These are phyloP conservation scores for Omphalotus guepiniiformis DNA, from an alignment of 768 basidiomycete species.

Conservation along the genomic window DNA sequence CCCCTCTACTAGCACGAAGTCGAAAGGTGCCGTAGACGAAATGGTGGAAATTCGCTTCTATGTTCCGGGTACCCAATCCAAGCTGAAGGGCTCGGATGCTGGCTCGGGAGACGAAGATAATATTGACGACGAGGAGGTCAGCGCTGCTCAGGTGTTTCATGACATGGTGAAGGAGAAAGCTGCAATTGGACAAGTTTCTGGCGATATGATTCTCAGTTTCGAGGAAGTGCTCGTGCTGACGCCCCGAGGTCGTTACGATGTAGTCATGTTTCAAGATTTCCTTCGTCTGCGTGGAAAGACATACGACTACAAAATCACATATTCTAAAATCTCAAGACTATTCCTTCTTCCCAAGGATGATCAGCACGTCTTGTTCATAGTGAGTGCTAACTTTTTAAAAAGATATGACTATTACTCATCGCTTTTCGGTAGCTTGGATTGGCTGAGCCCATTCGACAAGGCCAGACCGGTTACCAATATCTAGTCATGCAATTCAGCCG, in stretches of 20 bases:
- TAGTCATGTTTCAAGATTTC: constrained; percentile 97
- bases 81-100: constrained; percentile 62
- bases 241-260: constrained; percentile 93
- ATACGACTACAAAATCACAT: constrained; percentile 97
- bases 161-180: constrained; percentile 95
- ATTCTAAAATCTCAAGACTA: constrained; percentile 78
- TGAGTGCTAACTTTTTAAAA: constrained; percentile 34
- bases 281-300: constrained; percentile 95
- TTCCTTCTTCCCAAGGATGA: constrained; percentile 98
- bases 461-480: constrained; percentile 97
- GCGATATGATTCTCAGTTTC: constrained; percentile 90
- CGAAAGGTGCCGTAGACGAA: constrained; percentile 63
- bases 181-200: constrained; percentile 86
- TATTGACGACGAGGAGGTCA: constrained; percentile 74
- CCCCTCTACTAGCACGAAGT: constrained; percentile 38
- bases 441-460: constrained; percentile 92
- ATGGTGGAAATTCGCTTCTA: constrained; percentile 96
- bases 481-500: constrained; percentile 97
- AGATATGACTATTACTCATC: constrained; percentile 2
- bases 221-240: constrained; percentile 94
- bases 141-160: constrained; percentile 95
- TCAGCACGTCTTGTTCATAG: constrained; percentile 91
- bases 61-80: constrained; percentile 76
- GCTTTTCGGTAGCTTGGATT: constrained; percentile 64
- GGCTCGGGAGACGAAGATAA: constrained; percentile 58